Percentiles rank a stretch among this genome's conserved stretches.
Conservation (phyloP, 106 monocot genomes). For the Dendrobium nobile region DNA sequence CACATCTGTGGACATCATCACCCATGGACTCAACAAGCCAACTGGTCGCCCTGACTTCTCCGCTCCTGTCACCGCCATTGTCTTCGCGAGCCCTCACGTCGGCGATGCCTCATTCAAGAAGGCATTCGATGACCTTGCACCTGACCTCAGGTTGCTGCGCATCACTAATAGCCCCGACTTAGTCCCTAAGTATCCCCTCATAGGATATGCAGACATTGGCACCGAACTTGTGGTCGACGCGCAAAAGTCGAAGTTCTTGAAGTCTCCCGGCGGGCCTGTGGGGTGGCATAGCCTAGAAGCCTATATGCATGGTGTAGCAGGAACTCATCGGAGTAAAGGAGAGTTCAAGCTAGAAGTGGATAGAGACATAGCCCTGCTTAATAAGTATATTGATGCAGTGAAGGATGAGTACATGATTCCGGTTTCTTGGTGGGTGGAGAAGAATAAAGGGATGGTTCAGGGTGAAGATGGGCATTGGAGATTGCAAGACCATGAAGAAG, state of each 20-base stretch:
- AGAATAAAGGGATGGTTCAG: constrained; percentile 85
- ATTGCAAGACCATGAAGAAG: constrained; percentile 62
- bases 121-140: constrained; percentile 22
- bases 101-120: constrained; percentile 55
- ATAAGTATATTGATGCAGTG: constrained; percentile 56
- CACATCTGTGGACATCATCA: constrained; percentile 58
- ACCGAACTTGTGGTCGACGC: constrained; percentile 48
- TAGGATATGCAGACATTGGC: constrained; percentile 66
- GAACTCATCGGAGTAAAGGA: constrained; percentile 40
- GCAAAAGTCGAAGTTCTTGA: constrained; percentile 45
- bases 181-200: constrained; percentile 54
- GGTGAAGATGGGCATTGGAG: constrained; percentile 57
- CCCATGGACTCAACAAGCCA: constrained; percentile 44
- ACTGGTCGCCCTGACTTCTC: background rate
- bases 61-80: constrained; percentile 54
- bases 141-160: constrained; percentile 37
- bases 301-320: constrained; percentile 81
- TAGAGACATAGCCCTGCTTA: constrained; percentile 70
- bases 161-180: constrained; percentile 52
- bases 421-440: constrained; percentile 67
- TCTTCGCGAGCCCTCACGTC: constrained; percentile 76
- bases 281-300: constrained; percentile 75
- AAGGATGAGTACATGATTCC: constrained; percentile 65
- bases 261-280: constrained; percentile 25
- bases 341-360: constrained; percentile 64